Percentiles rank a stretch among this genome's conserved stretches.
Evolutionary conservation across 2,329 filamentous ascomycete genomes (phyloP).

Genomic region (Fusarium oligoseptatum): DNA sequence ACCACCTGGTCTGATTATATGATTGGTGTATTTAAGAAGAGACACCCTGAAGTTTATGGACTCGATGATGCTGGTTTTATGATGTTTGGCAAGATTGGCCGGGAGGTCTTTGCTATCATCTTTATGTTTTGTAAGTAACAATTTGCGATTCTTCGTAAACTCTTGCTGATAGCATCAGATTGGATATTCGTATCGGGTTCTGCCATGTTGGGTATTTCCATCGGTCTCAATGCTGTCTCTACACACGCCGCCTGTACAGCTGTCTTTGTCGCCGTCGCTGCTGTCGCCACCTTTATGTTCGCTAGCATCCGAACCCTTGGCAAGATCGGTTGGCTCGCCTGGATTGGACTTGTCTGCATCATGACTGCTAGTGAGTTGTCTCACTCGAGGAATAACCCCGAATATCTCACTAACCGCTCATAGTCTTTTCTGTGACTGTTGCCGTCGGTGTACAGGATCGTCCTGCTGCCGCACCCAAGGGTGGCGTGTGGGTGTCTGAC

Average conservation of each 20-base stretch:
- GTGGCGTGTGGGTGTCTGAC: constrained; percentile 44
- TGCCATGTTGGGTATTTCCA: constrained; percentile 56
- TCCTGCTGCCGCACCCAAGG: constrained; percentile 42
- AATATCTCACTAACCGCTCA: neutral
- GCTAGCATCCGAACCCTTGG: constrained; percentile 50
- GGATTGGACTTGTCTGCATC: constrained; percentile 48
- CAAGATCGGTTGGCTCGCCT: constrained; percentile 50
- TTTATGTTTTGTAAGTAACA: constrained; percentile 24
- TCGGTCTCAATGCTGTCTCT: constrained; percentile 55
- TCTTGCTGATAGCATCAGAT: constrained; percentile 26
- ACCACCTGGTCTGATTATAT: constrained; percentile 64
- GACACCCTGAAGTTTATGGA: constrained; percentile 63
- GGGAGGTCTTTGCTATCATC: constrained; percentile 55
- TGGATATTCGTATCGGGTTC: constrained; percentile 53
- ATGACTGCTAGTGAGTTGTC: constrained; percentile 43
- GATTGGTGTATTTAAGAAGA: constrained; percentile 64
- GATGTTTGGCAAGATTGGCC: constrained; percentile 60
- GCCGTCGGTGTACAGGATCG: constrained; percentile 49
- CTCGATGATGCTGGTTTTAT: constrained; percentile 64
- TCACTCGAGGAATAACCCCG: too few relatives aligned
- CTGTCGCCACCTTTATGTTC: constrained; percentile 44
- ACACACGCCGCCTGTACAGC: constrained; percentile 55
- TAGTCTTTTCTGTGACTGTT: constrained; percentile 46
- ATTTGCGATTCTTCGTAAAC: too few relatives aligned
- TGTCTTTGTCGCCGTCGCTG: constrained; percentile 53